These are phyloP conservation scores for Phytopythium boreale DNA, from an alignment of 352 stramenopile genomes.

Conservation along the genomic window DNA sequence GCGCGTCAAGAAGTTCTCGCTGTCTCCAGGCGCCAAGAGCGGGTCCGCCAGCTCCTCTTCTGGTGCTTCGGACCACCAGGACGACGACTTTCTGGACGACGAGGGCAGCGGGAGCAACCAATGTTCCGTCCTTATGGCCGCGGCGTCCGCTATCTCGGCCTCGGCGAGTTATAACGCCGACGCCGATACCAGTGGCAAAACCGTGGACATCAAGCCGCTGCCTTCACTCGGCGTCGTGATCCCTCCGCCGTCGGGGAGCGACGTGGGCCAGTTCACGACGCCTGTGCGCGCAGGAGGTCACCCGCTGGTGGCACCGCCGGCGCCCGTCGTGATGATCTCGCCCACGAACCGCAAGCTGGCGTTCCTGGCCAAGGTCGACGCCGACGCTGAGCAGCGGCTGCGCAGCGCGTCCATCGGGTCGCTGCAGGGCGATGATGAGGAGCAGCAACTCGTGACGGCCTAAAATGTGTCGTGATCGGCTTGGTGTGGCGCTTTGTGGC, in stretches of 20 bases:
- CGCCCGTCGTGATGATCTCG: constrained; percentile 30
- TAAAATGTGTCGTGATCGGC: not conserved
- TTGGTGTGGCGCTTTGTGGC: not conserved
- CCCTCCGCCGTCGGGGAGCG: constrained; percentile 4
- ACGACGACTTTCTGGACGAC: not conserved
- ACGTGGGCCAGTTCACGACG: constrained; percentile 20
- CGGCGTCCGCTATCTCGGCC: constrained; percentile 12
- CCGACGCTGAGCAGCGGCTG: constrained; percentile 19
- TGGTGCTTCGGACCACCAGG: not conserved
- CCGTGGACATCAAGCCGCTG: not conserved
- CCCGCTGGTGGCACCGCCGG: constrained; percentile 4
- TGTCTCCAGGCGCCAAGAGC: constrained; percentile 9
- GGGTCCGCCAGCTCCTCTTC: not conserved
- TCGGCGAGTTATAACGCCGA: not conserved
- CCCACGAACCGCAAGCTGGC: constrained; percentile 49
- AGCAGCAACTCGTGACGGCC: not conserved
- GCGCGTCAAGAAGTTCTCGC: constrained; percentile 51
- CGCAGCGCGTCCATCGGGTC: constrained; percentile 38
- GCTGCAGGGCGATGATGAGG: constrained; percentile 22
- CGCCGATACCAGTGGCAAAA: not conserved
- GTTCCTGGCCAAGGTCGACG: constrained; percentile 20
- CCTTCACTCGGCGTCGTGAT: constrained; percentile 21
- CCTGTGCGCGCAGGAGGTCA: constrained; percentile 22
- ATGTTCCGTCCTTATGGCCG: constrained; percentile 17
- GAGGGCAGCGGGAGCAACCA: not conserved